phyloP scores from a whole-genome alignment of 441 rosid species.

The Adansonia grandidieri region DNA sequence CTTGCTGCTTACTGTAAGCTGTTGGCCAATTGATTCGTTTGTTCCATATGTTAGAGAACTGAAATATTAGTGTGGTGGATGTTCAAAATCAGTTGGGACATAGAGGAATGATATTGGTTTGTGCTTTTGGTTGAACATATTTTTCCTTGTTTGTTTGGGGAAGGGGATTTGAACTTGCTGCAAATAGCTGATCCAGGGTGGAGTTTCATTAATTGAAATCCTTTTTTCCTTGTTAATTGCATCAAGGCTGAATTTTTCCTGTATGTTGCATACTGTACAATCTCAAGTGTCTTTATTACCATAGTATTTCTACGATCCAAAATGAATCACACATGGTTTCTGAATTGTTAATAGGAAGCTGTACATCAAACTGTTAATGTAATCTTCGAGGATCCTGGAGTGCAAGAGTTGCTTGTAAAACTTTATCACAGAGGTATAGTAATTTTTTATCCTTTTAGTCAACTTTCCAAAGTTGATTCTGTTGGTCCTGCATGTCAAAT shows the following conservation, averaged over 20 bases:
- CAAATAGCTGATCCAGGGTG: background rate
- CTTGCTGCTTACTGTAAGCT: background rate
- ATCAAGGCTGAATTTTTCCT: background rate
- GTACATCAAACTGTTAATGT: conserved; percentile 89
- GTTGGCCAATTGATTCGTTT: background rate
- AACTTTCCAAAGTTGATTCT: background rate
- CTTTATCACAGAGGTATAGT: conserved; percentile 87
- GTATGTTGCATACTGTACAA: conserved; percentile 7
- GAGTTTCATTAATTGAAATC: background rate
- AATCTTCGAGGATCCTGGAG: conserved; percentile 99
- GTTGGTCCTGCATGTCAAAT: background rate
- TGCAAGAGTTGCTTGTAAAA: conserved; percentile 90
- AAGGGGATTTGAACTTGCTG: background rate
- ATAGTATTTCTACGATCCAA: background rate
- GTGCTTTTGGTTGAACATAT: background rate
- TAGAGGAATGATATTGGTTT: background rate
- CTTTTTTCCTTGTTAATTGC: background rate
- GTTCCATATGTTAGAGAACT: background rate
- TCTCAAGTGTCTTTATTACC: conserved; percentile 13
- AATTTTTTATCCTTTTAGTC: conserved; percentile 1
- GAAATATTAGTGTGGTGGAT: background rate
- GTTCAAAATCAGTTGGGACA: background rate
- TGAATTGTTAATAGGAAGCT: conserved; percentile 70
- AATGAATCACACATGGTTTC: conserved; percentile 14
- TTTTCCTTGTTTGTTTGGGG: background rate